phyloP scores from a whole-genome alignment of 495 filamentous ascomycete species.

The Penicillium silybi region DNA sequence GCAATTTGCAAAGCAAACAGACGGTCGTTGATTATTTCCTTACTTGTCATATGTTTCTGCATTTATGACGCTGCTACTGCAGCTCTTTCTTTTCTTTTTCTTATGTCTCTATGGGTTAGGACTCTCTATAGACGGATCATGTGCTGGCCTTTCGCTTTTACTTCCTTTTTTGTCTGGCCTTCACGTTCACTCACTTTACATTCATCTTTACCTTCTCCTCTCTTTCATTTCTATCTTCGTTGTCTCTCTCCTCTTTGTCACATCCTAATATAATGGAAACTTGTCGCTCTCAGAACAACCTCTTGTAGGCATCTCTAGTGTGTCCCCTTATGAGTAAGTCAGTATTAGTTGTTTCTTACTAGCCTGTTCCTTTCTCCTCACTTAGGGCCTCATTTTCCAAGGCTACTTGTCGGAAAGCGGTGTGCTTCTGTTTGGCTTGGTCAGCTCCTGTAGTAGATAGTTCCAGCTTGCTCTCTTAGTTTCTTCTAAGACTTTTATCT shows the following conservation, averaged over 20 bases:
- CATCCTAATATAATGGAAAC: conserved; percentile 1
- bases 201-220: neutral
- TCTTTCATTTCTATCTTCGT: neutral
- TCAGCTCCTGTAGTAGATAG: too few relatives aligned
- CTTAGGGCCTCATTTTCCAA: too few relatives aligned
- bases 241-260: neutral
- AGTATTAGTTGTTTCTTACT: too few relatives aligned
- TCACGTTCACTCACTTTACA: neutral
- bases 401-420: too few relatives aligned
- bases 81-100: neutral
- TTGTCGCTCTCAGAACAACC: neutral
- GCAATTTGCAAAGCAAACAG: conserved; percentile 1
- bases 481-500: too few relatives aligned
- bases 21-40: neutral
- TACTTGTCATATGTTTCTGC: neutral
- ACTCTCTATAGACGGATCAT: neutral
- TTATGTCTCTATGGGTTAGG: neutral
- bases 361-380: too few relatives aligned
- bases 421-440: too few relatives aligned
- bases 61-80: neutral
- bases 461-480: too few relatives aligned
- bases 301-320: neutral
- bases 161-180: neutral
- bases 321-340: too few relatives aligned
- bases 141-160: neutral